phyloP scores from a whole-genome alignment of 129 eudicot species.

The Lactuca sativa region DNA sequence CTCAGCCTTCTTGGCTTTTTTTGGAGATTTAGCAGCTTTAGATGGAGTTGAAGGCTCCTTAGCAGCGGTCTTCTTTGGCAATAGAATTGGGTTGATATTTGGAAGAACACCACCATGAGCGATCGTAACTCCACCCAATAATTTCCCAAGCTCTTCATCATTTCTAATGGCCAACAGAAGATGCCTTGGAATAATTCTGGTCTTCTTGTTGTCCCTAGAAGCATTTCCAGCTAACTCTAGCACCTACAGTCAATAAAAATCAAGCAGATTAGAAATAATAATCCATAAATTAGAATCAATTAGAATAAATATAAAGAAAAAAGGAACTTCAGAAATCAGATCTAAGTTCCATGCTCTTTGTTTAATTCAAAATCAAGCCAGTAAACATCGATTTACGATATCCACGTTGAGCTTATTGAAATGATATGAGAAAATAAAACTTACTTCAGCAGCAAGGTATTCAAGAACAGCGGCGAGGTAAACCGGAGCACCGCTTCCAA shows the following conservation, averaged over 20 bases:
- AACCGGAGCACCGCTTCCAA: slow-evolving; percentile 81
- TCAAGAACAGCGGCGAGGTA: slow-evolving; percentile 43
- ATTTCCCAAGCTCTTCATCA: slow-evolving; percentile 68
- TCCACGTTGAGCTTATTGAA: neutral
- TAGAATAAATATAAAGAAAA: too few relatives aligned
- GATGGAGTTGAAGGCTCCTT: slow-evolving; percentile 55
- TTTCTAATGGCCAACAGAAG: slow-evolving; percentile 72
- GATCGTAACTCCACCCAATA: slow-evolving; percentile 61
- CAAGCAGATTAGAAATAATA: neutral
- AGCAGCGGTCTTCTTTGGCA: slow-evolving; percentile 68
- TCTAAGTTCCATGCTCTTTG: too few relatives aligned
- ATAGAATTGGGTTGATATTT: slow-evolving; percentile 60
- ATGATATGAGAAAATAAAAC: neutral
- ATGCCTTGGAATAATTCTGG: slow-evolving; percentile 66
- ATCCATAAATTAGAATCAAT: neutral
- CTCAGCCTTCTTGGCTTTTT: slow-evolving; percentile 53
- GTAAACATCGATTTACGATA: too few relatives aligned
- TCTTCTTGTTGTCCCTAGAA: slow-evolving; percentile 73
- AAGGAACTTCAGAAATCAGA: neutral
- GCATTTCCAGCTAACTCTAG: slow-evolving; percentile 83
- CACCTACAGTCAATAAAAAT: slow-evolving; percentile 34
- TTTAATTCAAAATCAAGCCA: too few relatives aligned
- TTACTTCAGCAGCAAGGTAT: slow-evolving; percentile 77
- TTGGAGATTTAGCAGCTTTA: neutral
- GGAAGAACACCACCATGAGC: slow-evolving; percentile 42